These are phyloP conservation scores for Capsicum chinense DNA, from an alignment of 257 asterid genomes.

Conservation along the genomic window DNA sequence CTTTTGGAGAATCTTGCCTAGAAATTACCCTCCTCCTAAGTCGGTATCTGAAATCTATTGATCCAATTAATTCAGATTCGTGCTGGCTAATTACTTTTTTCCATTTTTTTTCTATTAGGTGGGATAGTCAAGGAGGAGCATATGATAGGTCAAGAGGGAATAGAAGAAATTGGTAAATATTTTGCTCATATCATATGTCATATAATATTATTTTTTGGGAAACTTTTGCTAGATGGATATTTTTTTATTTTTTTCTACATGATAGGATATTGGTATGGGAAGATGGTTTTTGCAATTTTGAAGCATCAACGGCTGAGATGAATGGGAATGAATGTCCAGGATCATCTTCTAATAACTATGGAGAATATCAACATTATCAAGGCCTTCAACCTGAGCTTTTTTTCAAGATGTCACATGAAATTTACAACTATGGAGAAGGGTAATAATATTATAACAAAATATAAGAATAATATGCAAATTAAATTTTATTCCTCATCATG, in stretches of 20 bases:
- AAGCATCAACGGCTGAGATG: constrained; percentile 74
- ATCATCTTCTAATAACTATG: constrained; percentile 50
- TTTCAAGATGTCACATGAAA: constrained; percentile 99
- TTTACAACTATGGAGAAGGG: constrained; percentile 99
- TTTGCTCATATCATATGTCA: background rate
- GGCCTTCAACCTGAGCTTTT: constrained; percentile 95
- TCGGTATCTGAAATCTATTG: background rate
- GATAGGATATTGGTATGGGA: constrained; percentile 98
- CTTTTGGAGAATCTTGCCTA: constrained; percentile 98
- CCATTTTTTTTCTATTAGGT: constrained; percentile 45
- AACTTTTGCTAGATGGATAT: background rate
- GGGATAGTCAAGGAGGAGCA: constrained; percentile 96
- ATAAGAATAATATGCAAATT: background rate
- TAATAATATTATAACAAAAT: constrained; percentile 20
- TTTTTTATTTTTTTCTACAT: background rate
- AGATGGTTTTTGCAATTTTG: constrained; percentile 98
- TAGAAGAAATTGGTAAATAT: constrained; percentile 83
- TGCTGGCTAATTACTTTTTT: background rate
- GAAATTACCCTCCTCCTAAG: constrained; percentile 99
- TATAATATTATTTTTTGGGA: background rate
- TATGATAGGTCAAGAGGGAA: constrained; percentile 97
- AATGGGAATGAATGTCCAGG: constrained; percentile 53
- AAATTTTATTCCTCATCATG: background rate
- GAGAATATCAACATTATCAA: constrained; percentile 63
- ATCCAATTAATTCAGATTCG: background rate